These are phyloP conservation scores for Obba rivulosa DNA, from an alignment of 768 basidiomycete species.

Conservation along the genomic window DNA sequence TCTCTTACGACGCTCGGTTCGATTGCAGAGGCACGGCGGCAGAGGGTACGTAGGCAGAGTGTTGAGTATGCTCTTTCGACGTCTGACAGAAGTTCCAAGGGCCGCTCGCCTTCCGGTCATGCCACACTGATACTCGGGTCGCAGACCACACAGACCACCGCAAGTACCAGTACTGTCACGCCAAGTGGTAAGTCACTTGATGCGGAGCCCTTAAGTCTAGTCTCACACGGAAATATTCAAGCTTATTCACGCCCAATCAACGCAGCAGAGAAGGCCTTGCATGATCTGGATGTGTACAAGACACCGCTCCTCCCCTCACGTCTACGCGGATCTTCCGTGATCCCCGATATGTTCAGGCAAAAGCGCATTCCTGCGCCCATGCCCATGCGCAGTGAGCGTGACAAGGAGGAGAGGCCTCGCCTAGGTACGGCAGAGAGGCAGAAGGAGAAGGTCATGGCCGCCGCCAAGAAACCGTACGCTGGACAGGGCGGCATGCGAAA, in stretches of 20 bases:
- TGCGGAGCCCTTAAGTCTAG: not conserved
- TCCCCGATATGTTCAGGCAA: slow-evolving; percentile 63
- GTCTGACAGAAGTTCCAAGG: not conserved
- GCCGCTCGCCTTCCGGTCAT: slow-evolving; percentile 6
- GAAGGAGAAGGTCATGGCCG: slow-evolving; percentile 33
- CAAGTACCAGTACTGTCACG: not conserved
- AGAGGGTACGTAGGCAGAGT: slow-evolving; percentile 3
- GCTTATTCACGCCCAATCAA: slow-evolving; percentile 30
- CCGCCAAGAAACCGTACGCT: slow-evolving; percentile 70
- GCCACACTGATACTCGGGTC: slow-evolving; percentile 10
- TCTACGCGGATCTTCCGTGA: slow-evolving; percentile 35
- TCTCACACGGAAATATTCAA: not conserved
- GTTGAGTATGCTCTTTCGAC: not conserved
- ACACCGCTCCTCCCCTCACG: slow-evolving; percentile 72
- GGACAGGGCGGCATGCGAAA: slow-evolving; percentile 79
- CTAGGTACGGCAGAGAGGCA: slow-evolving; percentile 34
- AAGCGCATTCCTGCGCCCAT: slow-evolving; percentile 36
- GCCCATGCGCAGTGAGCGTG: slow-evolving; percentile 61
- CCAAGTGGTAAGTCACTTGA: not conserved
- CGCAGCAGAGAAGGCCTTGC: slow-evolving; percentile 61
- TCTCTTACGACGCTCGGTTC: slow-evolving; percentile 20
- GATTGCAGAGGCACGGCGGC: slow-evolving; percentile 15
- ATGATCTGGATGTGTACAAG: slow-evolving; percentile 73
- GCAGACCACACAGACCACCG: slow-evolving; percentile 3
- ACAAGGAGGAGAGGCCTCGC: slow-evolving; percentile 42